Base-by-base conservation (phyloP, 2,329 filamentous ascomycete genomes). In the Sclerotinia sclerotiorum region DNA sequence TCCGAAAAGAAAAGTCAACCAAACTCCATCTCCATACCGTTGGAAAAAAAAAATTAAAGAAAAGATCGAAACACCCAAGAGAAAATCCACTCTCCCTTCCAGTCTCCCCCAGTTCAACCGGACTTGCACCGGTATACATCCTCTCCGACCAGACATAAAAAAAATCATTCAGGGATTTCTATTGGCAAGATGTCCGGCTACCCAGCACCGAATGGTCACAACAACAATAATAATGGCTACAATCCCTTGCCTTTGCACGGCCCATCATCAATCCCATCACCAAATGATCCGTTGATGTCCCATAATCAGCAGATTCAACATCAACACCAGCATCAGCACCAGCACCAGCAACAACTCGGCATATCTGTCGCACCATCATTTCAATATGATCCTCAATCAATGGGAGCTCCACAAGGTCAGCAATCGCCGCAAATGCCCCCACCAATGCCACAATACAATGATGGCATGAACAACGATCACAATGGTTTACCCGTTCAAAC, bases 391-490 rank as follows among this genome's bases (percentile, higher is more conserved):
- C 57, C 71, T 27, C 68, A 63, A 17, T 55, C 69, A 13, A 67
- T 66, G 13, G 69, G 67, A 32, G 56, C 65, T 52, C 68, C 69
- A 56, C 68, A 69, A 27, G 69, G 61, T 35, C 67, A 72, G 39
- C 61, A 32, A 49, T 71, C 72, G 55, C 64, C 71, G 5, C 71
- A 70, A 39, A 62, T 62, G 32, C 54, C 65, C 56, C 46, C 65
- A 39, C 67, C 70, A n/a, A 69, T 65, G 44, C 57, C 60, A 48
- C 63, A 68, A 10, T 69, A 74, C 48, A 65, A 67, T 24, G 71
- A 70, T 68, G 69, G 69, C 7, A 70, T 70, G 35, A 48, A 51
- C n/a, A 73, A 74, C 67, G 70, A 68, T 5, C 68, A 73, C 55
- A 64, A 56, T 32, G 68, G 68, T 5, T 57, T 73, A 24, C 54